Percentiles rank a stretch among this genome's conserved stretches.
phyloP scores from a whole-genome alignment of 768 basidiomycete species.

The Termitomyces titanicus region DNA sequence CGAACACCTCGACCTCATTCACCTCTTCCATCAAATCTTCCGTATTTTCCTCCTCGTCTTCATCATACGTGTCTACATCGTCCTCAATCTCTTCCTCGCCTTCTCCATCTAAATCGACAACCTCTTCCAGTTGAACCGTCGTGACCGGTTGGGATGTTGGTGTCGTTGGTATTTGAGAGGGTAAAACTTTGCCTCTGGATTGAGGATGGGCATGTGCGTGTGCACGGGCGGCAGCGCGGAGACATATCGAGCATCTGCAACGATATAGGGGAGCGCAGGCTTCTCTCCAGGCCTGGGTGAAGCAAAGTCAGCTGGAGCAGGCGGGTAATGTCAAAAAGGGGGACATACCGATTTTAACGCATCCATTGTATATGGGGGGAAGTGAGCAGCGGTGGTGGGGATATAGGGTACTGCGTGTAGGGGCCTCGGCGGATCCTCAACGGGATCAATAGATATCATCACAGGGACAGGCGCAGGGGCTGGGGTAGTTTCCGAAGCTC shows the following conservation, averaged over 20 bases:
- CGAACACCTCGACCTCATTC: constrained; percentile 30
- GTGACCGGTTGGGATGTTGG: not conserved
- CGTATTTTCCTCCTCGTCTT: constrained; percentile 23
- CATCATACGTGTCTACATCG: constrained; percentile 13
- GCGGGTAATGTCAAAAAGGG: constrained; percentile 1
- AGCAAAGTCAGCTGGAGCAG: constrained; percentile 1
- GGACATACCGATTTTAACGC: constrained; percentile 51
- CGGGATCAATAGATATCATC: constrained; percentile 49
- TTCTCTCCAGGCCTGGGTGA: constrained; percentile 63
- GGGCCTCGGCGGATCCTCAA: constrained; percentile 57
- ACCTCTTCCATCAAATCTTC: constrained; percentile 20
- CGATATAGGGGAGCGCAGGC: constrained; percentile 70
- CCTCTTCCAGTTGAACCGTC: constrained; percentile 12
- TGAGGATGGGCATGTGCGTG: constrained; percentile 28
- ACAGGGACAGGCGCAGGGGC: constrained; percentile 15
- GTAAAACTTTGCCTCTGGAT: not conserved
- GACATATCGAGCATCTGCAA: constrained; percentile 71
- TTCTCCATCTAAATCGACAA: constrained; percentile 16
- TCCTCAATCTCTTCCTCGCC: constrained; percentile 24
- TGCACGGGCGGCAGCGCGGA: constrained; percentile 55
- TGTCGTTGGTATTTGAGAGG: constrained; percentile 4
- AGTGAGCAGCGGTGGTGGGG: constrained; percentile 49
- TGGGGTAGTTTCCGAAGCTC: constrained; percentile 21
- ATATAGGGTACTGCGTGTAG: constrained; percentile 68
- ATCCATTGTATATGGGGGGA: constrained; percentile 57